Base-by-base conservation (phyloP, 192 early-diverging fungal genomes). In the Gorgonomyces haynaldii region DNA sequence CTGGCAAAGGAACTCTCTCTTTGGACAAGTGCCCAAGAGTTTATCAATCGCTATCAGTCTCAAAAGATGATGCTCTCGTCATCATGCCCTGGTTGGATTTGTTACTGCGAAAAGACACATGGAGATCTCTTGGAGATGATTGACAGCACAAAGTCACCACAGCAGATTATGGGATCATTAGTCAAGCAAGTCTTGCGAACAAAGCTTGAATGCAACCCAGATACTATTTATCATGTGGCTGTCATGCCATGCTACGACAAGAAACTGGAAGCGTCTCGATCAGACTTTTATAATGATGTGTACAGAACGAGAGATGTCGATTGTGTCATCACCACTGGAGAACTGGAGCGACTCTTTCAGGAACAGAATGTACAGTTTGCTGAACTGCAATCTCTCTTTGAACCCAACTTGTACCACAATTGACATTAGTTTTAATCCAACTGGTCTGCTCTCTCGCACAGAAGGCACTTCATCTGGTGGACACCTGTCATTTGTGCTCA, bases 191-290 rank as follows among this genome's bases (percentile, higher is more conserved):
- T 84, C 51, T 57, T 89, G 30, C 85, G 79, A 21, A 62, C 66
- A 13, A 70, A 77, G 46, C 63, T 87, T 13, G 72, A 68, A 13
- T 37, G 72, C 1, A 56, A 15, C 24, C 85, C 88, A 2, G 69
- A 87, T 56, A 71, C 67, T 38, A 82, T 96, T 20, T 96, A 90
- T 58, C 96, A 98, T 58, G 85, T 96, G 9, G 66, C 84, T 1
- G 69, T 98, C 20, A 96, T 96, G 96, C 92, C 92, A 25, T 98
- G 96, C 63, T 98, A 91, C 49, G 96, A 98, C 62, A 98, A 96
- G 59, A 98, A 98, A 64, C 75, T 98, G 13, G 96, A 98, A 64
- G 96, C 92, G 0, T 92, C 89, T 23, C 75, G 96, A 13, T 66
- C 72, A 26, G 91, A 96, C 54, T 96, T 98, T 56, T 88, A 85